Percentiles rank a stretch among this genome's conserved stretches.
These are phyloP conservation scores for Plasmopara muralis DNA, from an alignment of 352 stramenopile species.

Conservation along the genomic window DNA sequence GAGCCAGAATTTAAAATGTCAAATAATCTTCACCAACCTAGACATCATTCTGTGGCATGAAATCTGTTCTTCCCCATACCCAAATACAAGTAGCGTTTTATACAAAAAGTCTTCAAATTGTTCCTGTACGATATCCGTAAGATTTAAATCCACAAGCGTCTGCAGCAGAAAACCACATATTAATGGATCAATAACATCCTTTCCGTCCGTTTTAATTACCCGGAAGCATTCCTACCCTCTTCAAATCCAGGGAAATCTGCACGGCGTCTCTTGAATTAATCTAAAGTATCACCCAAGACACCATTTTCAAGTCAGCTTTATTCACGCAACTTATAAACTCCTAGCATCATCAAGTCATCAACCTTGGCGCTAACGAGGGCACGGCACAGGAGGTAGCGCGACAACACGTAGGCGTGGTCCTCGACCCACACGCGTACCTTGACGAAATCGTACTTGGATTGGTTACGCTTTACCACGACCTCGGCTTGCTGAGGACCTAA, in stretches of 20 bases:
- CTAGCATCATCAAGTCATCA: not conserved
- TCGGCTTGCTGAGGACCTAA: constrained; percentile 29
- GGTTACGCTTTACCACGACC: constrained; percentile 69
- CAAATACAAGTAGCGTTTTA: constrained; percentile 86
- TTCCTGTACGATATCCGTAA: constrained; percentile 84
- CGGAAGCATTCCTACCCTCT: constrained; percentile 39
- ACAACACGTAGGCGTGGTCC: constrained; percentile 87
- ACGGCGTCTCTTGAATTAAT: constrained; percentile 82
- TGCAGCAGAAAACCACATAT: constrained; percentile 15
- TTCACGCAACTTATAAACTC: not conserved
- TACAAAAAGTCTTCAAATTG: constrained; percentile 89
- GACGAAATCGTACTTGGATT: constrained; percentile 88
- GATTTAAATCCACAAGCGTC: constrained; percentile 79
- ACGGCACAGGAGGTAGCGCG: constrained; percentile 76
- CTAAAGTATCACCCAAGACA: constrained; percentile 15
- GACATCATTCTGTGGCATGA: constrained; percentile 86
- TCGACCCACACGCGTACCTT: constrained; percentile 87
- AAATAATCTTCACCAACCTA: constrained; percentile 22
- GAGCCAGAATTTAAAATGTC: not conserved
- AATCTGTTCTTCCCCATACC: constrained; percentile 81
- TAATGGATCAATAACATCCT: not conserved
- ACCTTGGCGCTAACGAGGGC: constrained; percentile 83
- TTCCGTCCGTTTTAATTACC: not conserved
- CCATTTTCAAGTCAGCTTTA: not conserved
- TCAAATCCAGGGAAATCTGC: constrained; percentile 85